Conservation (phyloP, 2,329 filamentous ascomycete genomes). For the Trichoderma oligosporum region DNA sequence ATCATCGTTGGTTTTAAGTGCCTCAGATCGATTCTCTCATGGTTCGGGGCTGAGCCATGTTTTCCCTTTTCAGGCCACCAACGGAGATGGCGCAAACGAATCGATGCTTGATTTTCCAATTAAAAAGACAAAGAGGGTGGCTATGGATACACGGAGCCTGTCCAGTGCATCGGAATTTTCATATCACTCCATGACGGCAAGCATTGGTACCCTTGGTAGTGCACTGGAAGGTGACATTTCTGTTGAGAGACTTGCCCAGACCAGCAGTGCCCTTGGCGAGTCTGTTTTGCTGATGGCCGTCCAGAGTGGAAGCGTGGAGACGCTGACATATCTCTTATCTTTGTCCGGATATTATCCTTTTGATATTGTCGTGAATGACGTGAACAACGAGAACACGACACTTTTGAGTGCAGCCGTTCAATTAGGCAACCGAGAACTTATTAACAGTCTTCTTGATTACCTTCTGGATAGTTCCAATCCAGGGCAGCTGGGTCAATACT, state of each 20-base stretch:
- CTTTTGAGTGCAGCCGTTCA: conserved; percentile 88
- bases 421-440: conserved; percentile 68
- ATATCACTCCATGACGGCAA: conserved; percentile 73
- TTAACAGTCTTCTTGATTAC: conserved; percentile 71
- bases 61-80: conserved; percentile 72
- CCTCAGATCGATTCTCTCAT: conserved; percentile 50
- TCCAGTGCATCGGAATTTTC: conserved; percentile 84
- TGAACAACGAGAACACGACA: conserved; percentile 85
- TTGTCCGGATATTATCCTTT: conserved; percentile 72
- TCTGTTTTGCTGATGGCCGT: conserved; percentile 86
- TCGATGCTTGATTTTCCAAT: conserved; percentile 28
- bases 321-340: conserved; percentile 75
- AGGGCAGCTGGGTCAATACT: conserved; percentile 60
- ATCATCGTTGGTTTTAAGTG: conserved; percentile 41
- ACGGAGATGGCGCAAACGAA: conserved; percentile 42
- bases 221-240: conserved; percentile 82
- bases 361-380: conserved; percentile 70
- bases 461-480: conserved; percentile 56
- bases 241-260: conserved; percentile 71
- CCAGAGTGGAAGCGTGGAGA: conserved; percentile 65
- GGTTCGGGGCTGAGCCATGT: conserved; percentile 72
- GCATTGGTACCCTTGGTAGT: conserved; percentile 68
- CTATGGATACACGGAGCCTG: conserved; percentile 84
- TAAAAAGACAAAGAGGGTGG: conserved; percentile 70
- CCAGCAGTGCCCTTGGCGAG: conserved; percentile 67